Base-by-base conservation (phyloP, 1,284 basidiomycete species). In the Naganishia albida region DNA sequence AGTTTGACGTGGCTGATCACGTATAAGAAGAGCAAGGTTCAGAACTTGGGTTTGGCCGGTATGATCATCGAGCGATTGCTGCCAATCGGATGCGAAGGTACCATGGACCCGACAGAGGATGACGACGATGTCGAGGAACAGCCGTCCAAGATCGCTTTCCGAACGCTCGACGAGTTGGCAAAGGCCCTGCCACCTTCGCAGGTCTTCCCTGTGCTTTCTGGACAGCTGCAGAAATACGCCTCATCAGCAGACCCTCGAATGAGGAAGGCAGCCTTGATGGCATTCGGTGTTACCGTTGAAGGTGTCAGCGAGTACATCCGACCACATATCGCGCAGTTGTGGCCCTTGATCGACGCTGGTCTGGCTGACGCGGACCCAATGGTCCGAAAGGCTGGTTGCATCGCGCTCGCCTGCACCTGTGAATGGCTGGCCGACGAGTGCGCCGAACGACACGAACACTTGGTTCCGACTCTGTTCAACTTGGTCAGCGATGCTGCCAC, bases 231-330 rank as follows among this genome's bases (percentile, higher is more conserved):
- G 69, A 83, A 88, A 67, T 95, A 93, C 80, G 90, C 93, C 81
- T 82, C 84, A 15, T 92, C 89, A 6, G 78, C 85, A n/a, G 87
- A 95, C 70, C 84, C 89, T 1, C 82, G 86, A 62, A 81, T 83
- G 73, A 89, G 96, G 68, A 94, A 96, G 70, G 91, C 92, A 55
- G 96, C 94, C 7, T 89, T 99, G 82, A 92, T 97, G 77, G 90
- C 95, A 4, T 88, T 99, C 66, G 96, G 95, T 72, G 92, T 99
- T 55, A 87, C 88, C 54, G 93, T 99, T 66, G 96, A 99, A 79
- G 96, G 96, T 26, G 98, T 95, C 83, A 93, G 91, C 79, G 93
- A 99, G 82, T 99, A 85, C 81, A 98, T 99, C 85, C 91, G 92
- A 39, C 93, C 95, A 7, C 86, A 94, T 73, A 92, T 99, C 85